A percentile compares a stretch with the other conserved stretches of the same genome.
Evolutionary conservation across 805 yeast species (phyloP).

Genomic region (Pichia ethanolica): DNA sequence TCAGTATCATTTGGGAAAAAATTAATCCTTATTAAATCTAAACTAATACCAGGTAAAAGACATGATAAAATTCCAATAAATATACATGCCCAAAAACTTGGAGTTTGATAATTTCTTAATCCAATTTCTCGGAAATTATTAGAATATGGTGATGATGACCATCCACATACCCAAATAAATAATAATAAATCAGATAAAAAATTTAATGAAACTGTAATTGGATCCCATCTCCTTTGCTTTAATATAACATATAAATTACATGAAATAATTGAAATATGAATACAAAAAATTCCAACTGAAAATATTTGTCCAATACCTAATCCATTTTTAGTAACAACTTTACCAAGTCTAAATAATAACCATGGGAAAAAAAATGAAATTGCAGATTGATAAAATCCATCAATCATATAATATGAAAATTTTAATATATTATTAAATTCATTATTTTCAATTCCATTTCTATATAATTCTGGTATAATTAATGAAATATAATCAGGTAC

Average conservation of each 20-base stretch:
- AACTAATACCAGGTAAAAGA: constrained; percentile 53
- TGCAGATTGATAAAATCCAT: constrained; percentile 67
- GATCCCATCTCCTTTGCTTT: constrained; percentile 75
- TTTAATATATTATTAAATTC: constrained; percentile 53
- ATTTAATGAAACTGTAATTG: constrained; percentile 48
- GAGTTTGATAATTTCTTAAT: constrained; percentile 51
- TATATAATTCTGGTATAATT: constrained; percentile 63
- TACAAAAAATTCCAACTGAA: constrained; percentile 61
- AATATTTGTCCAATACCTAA: constrained; percentile 55
- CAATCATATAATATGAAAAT: constrained; percentile 56
- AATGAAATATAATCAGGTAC: constrained; percentile 58
- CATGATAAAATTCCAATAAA: constrained; percentile 49
- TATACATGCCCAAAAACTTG: constrained; percentile 57
- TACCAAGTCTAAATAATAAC: constrained; percentile 41
- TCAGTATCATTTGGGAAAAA: constrained; percentile 63
- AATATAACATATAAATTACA: constrained; percentile 60
- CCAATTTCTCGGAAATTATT: constrained; percentile 61
- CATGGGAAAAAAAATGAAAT: constrained; percentile 65
- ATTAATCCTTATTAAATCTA: constrained; percentile 41
- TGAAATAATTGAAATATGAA: constrained; percentile 53
- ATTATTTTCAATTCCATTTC: constrained; percentile 53
- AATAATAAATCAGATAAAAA: constrained; percentile 50
- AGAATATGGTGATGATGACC: constrained; percentile 47
- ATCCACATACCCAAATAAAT: constrained; percentile 75
- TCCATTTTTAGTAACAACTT: constrained; percentile 39